Percentiles rank a stretch among this genome's conserved stretches.
Conservation (phyloP, 768 basidiomycete genomes). For the Terana coerulea region DNA sequence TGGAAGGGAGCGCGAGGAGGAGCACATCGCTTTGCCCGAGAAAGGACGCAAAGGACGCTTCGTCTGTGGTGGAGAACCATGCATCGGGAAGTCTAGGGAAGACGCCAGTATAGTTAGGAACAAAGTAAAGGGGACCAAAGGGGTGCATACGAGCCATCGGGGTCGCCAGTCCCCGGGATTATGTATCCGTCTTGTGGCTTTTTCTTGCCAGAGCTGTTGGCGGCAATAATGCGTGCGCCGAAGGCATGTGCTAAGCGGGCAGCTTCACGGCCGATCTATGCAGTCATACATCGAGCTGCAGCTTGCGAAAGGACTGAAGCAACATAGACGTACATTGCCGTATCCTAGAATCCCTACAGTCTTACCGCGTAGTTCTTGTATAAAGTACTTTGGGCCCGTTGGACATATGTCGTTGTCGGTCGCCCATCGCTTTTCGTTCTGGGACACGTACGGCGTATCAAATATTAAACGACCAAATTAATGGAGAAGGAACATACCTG, state of each 20-base stretch:
- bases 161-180: conserved; percentile 10
- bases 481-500: conserved; percentile 13
- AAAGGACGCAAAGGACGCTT: conserved; percentile 2
- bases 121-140: no score
- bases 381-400: conserved; percentile 5
- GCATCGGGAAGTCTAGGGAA: conserved; percentile 7
- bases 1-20: conserved; percentile 9
- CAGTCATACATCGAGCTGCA: no score
- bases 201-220: conserved; percentile 1
- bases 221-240: conserved; percentile 10
- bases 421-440: conserved; percentile 16
- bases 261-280: conserved; percentile 12
- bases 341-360: conserved; percentile 15
- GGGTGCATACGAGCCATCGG: no score
- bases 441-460: background rate
- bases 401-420: conserved; percentile 5
- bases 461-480: no score
- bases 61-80: conserved; percentile 4
- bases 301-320: no score
- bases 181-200: conserved; percentile 8
- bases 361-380: conserved; percentile 10
- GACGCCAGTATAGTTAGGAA: no score
- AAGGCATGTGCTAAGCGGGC: conserved; percentile 8
- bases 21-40: conserved; percentile 5
- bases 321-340: no score